These are phyloP conservation scores for Bremia lactucae DNA, from an alignment of 352 stramenopile species.

Conservation along the genomic window DNA sequence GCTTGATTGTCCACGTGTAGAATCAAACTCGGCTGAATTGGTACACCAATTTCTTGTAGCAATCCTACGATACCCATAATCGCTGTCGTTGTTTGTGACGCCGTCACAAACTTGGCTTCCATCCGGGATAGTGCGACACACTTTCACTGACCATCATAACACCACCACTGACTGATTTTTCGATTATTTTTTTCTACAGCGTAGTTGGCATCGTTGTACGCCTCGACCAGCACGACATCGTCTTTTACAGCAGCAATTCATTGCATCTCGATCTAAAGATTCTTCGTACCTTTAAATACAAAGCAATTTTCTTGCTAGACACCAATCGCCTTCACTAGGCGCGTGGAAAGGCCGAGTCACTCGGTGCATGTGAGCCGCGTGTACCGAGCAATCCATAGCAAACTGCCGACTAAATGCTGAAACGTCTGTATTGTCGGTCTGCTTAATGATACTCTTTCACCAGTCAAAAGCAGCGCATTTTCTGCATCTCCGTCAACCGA, in stretches of 20 bases:
- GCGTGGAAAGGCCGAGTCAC: slow-evolving; percentile 18
- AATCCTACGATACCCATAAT: slow-evolving; percentile 4
- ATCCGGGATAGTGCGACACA: not conserved
- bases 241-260: not conserved
- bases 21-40: not conserved
- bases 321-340: slow-evolving; percentile 11
- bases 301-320: slow-evolving; percentile 7
- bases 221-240: not conserved
- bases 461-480: not conserved
- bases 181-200: too few relatives aligned
- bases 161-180: too few relatives aligned
- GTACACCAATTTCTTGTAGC: not conserved
- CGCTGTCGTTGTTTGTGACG: not conserved
- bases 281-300: slow-evolving; percentile 18
- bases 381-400: slow-evolving; percentile 24
- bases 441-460: too few relatives aligned
- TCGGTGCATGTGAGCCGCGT: slow-evolving; percentile 17
- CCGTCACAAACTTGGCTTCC: slow-evolving; percentile 1
- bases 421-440: slow-evolving; percentile 13
- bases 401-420: slow-evolving; percentile 23
- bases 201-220: too few relatives aligned
- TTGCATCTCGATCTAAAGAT: not conserved
- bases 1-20: slow-evolving; percentile 11
- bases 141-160: too few relatives aligned
- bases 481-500: not conserved